Evolutionary conservation across 257 asterid genomes (phyloP).

Genomic region (Penstemon newberryi): DNA sequence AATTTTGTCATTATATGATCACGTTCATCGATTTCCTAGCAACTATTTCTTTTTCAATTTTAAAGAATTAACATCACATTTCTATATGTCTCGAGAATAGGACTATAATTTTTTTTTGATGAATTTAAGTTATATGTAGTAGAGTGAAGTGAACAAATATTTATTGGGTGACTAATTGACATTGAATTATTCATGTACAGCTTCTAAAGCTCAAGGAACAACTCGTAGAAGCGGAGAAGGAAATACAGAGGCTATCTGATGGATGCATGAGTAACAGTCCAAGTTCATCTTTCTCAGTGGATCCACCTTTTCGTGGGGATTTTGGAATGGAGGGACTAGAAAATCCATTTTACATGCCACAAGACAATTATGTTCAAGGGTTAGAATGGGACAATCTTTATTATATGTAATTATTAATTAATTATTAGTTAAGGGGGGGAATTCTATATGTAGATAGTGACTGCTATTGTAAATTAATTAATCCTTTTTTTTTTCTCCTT

Average conservation of each 20-base stretch:
- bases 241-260: constrained; percentile 46
- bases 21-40: too few relatives aligned
- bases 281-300: constrained; percentile 43
- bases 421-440: too few relatives aligned
- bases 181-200: constrained; percentile 22
- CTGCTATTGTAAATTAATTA: too few relatives aligned
- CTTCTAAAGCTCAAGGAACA: constrained; percentile 56
- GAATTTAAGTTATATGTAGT: too few relatives aligned
- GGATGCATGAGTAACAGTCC: constrained; percentile 58
- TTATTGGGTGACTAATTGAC: not conserved
- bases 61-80: too few relatives aligned
- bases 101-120: too few relatives aligned
- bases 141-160: too few relatives aligned
- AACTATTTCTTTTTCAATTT: too few relatives aligned
- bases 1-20: too few relatives aligned
- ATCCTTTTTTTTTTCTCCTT: too few relatives aligned
- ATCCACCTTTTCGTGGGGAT: constrained; percentile 47
- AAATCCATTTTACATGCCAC: constrained; percentile 40
- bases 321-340: constrained; percentile 50
- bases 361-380: constrained; percentile 26
- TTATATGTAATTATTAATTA: constrained; percentile 15
- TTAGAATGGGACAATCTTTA: constrained; percentile 44
- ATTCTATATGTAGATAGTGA: too few relatives aligned
- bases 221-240: constrained; percentile 52
- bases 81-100: not conserved